These are phyloP conservation scores for Lachnellula arida DNA, from an alignment of 2,329 filamentous ascomycete species.

Conservation along the genomic window DNA sequence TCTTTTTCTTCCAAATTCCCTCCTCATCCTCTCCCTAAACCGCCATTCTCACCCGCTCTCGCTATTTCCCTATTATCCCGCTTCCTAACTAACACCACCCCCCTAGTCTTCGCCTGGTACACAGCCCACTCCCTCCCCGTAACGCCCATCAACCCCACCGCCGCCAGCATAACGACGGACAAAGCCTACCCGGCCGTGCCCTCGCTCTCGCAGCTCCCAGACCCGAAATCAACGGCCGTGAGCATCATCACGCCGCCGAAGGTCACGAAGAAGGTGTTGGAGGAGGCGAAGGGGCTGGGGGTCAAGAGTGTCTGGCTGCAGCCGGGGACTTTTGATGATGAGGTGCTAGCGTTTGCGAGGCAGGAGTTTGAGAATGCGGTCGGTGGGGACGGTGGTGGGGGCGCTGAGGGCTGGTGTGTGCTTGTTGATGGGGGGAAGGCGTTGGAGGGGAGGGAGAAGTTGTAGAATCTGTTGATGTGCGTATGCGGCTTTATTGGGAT, in stretches of 20 bases:
- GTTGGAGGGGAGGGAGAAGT: slow-evolving; percentile 43
- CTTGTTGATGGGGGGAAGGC: slow-evolving; percentile 75
- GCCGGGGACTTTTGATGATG: slow-evolving; percentile 80
- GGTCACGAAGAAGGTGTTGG: slow-evolving; percentile 68
- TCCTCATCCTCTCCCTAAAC: not conserved
- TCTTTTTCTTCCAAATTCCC: too few relatives aligned
- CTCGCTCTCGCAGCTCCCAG: slow-evolving; percentile 57
- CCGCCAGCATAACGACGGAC: slow-evolving; percentile 56
- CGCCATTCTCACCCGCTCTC: too few relatives aligned
- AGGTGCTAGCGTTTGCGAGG: slow-evolving; percentile 65
- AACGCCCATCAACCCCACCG: slow-evolving; percentile 76
- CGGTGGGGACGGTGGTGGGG: slow-evolving; percentile 57
- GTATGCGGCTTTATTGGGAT: too few relatives aligned
- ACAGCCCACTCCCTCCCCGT: slow-evolving; percentile 68
- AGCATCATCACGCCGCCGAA: slow-evolving; percentile 84
- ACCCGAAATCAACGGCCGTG: slow-evolving; percentile 67
- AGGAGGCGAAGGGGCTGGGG: slow-evolving; percentile 71
- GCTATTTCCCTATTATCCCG: too few relatives aligned
- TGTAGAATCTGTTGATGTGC: too few relatives aligned
- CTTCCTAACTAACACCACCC: not conserved
- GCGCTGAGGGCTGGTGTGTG: slow-evolving; percentile 79
- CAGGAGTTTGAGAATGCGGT: slow-evolving; percentile 69
- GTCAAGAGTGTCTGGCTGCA: slow-evolving; percentile 81
- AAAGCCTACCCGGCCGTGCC: slow-evolving; percentile 43
- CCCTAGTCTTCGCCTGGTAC: slow-evolving; percentile 93